Conservation (phyloP, 2,329 filamentous ascomycete genomes). For the Aaosphaeria arxii region DNA sequence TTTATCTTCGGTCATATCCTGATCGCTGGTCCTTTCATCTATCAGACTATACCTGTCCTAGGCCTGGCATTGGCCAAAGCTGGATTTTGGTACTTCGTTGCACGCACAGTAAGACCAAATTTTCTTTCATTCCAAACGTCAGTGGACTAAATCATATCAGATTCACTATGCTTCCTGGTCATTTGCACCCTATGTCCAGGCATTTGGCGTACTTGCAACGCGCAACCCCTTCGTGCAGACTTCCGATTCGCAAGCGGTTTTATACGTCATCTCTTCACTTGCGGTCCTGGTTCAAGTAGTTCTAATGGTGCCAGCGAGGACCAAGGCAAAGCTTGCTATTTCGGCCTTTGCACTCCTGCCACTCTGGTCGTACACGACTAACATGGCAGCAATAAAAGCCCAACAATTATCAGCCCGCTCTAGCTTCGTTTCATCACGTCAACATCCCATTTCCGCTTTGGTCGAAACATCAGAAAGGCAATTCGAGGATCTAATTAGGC, state of each 20-base stretch:
- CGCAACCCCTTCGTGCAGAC: neutral
- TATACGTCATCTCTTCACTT: neutral
- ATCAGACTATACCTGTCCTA: neutral
- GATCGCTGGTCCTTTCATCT: no score
- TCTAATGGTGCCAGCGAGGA: neutral
- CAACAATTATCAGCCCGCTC: neutral
- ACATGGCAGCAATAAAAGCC: slow-evolving; percentile 9
- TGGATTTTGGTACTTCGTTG: neutral
- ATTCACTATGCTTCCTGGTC: neutral
- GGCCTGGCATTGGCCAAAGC: neutral
- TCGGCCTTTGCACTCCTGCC: neutral
- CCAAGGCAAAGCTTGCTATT: neutral
- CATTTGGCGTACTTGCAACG: neutral
- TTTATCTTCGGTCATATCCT: no score
- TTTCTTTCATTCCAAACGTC: no score
- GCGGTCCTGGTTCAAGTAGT: neutral
- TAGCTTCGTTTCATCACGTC: neutral
- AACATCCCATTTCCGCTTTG: slow-evolving; percentile 1
- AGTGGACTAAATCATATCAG: no score
- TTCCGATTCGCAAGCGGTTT: neutral
- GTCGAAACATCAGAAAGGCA: slow-evolving; percentile 19
- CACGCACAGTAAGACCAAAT: neutral
- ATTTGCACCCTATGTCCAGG: neutral
- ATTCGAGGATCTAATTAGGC: slow-evolving; percentile 30
- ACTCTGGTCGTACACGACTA: neutral